These are phyloP conservation scores for Wickerhamomyces silvicola DNA, from an alignment of 805 yeast species.

Conservation along the genomic window DNA sequence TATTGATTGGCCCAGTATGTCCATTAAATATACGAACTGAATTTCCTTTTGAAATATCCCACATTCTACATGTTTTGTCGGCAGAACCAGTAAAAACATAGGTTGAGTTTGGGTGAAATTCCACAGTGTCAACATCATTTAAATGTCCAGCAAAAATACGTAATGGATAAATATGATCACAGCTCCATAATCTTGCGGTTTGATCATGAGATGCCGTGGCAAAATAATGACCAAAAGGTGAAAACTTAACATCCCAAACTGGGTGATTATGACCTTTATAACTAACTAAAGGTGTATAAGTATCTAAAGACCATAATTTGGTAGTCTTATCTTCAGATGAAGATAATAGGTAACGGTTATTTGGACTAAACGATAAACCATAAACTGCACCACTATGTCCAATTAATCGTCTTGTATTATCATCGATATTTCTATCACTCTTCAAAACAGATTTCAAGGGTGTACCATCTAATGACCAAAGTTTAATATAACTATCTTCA, in stretches of 20 bases:
- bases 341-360: constrained; percentile 71
- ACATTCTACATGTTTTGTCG: constrained; percentile 95
- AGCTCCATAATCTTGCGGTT: constrained; percentile 96
- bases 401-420: constrained; percentile 45
- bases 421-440: constrained; percentile 43
- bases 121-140: constrained; percentile 91
- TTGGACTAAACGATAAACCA: constrained; percentile 87
- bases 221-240: constrained; percentile 95
- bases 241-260: constrained; percentile 93
- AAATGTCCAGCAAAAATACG: constrained; percentile 96
- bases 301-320: constrained; percentile 89
- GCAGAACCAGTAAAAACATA: constrained; percentile 93
- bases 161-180: constrained; percentile 94
- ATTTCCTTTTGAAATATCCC: constrained; percentile 90
- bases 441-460: constrained; percentile 61
- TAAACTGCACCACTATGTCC: constrained; percentile 96
- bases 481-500: constrained; percentile 81
- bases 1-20: constrained; percentile 82
- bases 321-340: constrained; percentile 90
- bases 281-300: constrained; percentile 82
- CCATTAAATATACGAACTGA: constrained; percentile 91
- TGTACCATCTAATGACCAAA: constrained; percentile 92
- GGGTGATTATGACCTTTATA: constrained; percentile 96
- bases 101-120: constrained; percentile 94
- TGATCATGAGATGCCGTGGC: constrained; percentile 98